Evolutionary conservation across 176 grass and related monocot genomes (phyloP), one percentile per base, ranked within the genome.

Genomic region (Zoysia japonica): DNA sequence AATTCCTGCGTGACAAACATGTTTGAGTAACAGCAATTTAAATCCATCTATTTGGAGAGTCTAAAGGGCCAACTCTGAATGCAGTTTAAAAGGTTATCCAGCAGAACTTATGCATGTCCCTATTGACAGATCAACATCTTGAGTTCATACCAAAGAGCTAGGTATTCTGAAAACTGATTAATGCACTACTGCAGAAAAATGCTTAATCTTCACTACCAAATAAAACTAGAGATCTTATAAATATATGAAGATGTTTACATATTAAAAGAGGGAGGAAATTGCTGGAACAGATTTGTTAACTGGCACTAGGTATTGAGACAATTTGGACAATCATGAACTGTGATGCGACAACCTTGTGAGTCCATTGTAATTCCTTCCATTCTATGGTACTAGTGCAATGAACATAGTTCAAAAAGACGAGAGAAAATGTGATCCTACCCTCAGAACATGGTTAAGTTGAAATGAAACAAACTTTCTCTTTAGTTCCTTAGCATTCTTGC

Each of bases 371-470:
- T 14, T 38, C 10, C 19, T 56, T 79, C 38, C 28, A 47, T 46
- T 60, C 12, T 68, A 55, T 70, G 20, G 2, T 11, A 28, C 28
- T 28, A 59, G 28, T 60, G 52, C 1, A 53, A 80, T 70, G 3
- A 36, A 14, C 50, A 71, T 71, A 62, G 5, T 14, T 41, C 64
- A 2, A 44, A 16, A 87, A 28, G 47, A 41, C 16, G 69, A 35
- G 14, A 52, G 5, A 47, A 65, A 54, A 69, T 66, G 47, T 2
- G 12, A 61, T 35, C 76, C 37, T 92, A 93, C 90, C 84, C 84
- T 87, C 78, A 59, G 77, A 61, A 93, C 90, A 87, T 87, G 90
- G 36, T 47, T 76, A 37, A 87, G 75, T 43, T 84, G 11, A 78
- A 93, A 89, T 74, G 78, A 60, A 52, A 16, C 43, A 59, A 93